phyloP scores from a whole-genome alignment of 1,284 basidiomycete genomes.

The Austroboletus novae-zelandiae region DNA sequence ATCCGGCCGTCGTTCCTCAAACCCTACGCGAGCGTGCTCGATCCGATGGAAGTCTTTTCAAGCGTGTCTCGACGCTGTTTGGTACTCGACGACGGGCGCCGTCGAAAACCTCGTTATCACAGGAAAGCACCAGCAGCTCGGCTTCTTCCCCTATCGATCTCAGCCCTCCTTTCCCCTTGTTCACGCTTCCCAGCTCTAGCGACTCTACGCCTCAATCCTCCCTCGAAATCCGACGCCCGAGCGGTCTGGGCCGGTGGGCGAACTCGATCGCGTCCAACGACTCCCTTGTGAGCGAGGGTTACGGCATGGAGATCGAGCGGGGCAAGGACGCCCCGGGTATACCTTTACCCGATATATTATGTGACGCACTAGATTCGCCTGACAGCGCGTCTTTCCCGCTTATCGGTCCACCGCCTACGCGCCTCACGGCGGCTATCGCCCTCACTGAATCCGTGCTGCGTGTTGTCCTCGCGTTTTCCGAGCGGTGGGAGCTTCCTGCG shows the following conservation, averaged over 20 bases:
- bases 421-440: background rate
- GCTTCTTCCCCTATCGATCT: constrained; percentile 18
- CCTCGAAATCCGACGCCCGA: constrained; percentile 33
- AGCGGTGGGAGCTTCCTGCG: constrained; percentile 12
- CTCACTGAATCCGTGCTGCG: constrained; percentile 24
- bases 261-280: constrained; percentile 23
- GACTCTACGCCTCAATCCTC: constrained; percentile 23
- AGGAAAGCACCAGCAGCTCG: background rate
- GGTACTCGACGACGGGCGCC: constrained; percentile 19
- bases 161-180: constrained; percentile 10
- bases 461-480: constrained; percentile 22
- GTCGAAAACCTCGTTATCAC: constrained; percentile 14
- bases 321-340: constrained; percentile 1
- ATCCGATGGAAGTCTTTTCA: constrained; percentile 28
- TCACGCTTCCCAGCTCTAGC: constrained; percentile 24
- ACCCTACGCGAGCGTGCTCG: constrained; percentile 21
- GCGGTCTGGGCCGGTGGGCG: constrained; percentile 31
- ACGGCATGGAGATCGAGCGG: background rate
- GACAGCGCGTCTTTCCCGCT: background rate
- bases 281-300: constrained; percentile 12
- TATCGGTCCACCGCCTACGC: background rate
- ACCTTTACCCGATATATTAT: constrained; percentile 21
- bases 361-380: constrained; percentile 4
- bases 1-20: constrained; percentile 4
- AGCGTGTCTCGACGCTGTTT: constrained; percentile 29